phyloP scores from a whole-genome alignment of 2,329 filamentous ascomycete species.

The Sclerotinia sclerotiorum region DNA sequence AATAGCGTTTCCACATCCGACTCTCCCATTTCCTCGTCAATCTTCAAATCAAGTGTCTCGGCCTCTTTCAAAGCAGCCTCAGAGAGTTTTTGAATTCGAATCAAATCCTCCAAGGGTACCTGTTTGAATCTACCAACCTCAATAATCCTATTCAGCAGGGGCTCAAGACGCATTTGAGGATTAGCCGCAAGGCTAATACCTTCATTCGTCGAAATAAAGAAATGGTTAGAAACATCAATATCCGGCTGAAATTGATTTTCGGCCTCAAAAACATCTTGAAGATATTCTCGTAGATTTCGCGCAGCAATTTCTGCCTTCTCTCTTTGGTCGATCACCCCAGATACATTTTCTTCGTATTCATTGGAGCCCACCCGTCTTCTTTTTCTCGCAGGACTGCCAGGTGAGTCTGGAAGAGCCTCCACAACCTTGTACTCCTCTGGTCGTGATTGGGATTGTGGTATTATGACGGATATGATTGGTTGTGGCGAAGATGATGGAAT shows the following conservation, averaged over 20 bases:
- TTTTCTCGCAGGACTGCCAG: slow-evolving; percentile 44
- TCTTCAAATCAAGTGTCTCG: slow-evolving; percentile 64
- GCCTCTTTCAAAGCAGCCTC: slow-evolving; percentile 70
- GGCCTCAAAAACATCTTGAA: slow-evolving; percentile 72
- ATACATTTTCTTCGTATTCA: slow-evolving; percentile 56
- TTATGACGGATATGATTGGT: slow-evolving; percentile 34
- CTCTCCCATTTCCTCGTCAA: slow-evolving; percentile 68
- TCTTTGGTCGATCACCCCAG: slow-evolving; percentile 71
- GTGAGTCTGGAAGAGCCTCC: slow-evolving; percentile 36
- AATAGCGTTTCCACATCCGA: slow-evolving; percentile 69
- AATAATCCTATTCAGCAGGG: slow-evolving; percentile 70
- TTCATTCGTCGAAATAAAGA: slow-evolving; percentile 56
- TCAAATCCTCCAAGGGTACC: slow-evolving; percentile 72
- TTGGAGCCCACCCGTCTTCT: slow-evolving; percentile 52
- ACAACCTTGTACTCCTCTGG: slow-evolving; percentile 37
- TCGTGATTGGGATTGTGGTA: slow-evolving; percentile 35
- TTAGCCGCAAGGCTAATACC: slow-evolving; percentile 64
- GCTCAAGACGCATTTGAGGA: slow-evolving; percentile 71
- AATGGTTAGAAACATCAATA: slow-evolving; percentile 41
- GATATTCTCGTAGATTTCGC: slow-evolving; percentile 65
- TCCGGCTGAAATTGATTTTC: slow-evolving; percentile 67
- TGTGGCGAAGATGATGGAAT: slow-evolving; percentile 22
- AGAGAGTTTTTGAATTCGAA: slow-evolving; percentile 75
- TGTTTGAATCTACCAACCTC: slow-evolving; percentile 65
- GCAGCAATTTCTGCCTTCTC: slow-evolving; percentile 77